Conservation (phyloP, 2,329 filamentous ascomycete species). For the Aspergillus latus region DNA sequence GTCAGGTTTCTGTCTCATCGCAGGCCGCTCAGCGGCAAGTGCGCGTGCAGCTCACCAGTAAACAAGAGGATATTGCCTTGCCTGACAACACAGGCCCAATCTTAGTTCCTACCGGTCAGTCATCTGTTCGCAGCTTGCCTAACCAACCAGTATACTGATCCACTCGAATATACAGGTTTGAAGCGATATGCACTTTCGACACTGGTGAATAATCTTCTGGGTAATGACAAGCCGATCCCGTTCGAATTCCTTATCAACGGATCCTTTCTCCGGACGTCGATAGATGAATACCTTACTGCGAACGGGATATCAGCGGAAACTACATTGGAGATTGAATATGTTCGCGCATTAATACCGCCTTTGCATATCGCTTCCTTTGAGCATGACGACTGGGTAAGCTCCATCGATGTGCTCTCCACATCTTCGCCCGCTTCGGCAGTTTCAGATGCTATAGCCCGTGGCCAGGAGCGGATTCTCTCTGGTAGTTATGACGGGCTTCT, state of each 20-base stretch:
- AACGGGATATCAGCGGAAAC: constrained; percentile 88
- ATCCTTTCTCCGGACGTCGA: constrained; percentile 80
- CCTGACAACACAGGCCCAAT: constrained; percentile 57
- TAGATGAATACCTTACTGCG: constrained; percentile 84
- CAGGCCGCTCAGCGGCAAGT: constrained; percentile 49
- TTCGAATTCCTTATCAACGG: constrained; percentile 96
- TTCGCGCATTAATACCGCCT: constrained; percentile 85
- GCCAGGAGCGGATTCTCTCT: constrained; percentile 77
- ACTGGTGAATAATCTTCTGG: constrained; percentile 62
- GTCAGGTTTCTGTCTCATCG: constrained; percentile 20
- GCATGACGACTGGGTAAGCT: constrained; percentile 96
- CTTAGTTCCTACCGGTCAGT: constrained; percentile 57
- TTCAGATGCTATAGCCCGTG: constrained; percentile 48
- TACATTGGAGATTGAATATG: constrained; percentile 86
- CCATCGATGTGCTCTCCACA: constrained; percentile 74
- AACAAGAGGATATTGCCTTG: constrained; percentile 54
- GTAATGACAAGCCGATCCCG: constrained; percentile 52
- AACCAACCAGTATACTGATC: constrained; percentile 16
- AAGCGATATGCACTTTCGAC: constrained; percentile 62
- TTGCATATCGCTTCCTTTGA: constrained; percentile 88
- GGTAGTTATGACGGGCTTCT: constrained; percentile 88
- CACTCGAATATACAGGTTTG: constrained; percentile 41
- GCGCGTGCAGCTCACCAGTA: constrained; percentile 55
- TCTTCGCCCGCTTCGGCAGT: constrained; percentile 60
- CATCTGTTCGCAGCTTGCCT: not conserved